Evolutionary conservation across 352 stramenopile genomes (phyloP), one percentile per base, ranked within the genome.

Genomic region (Poterioochromonas sp.): DNA sequence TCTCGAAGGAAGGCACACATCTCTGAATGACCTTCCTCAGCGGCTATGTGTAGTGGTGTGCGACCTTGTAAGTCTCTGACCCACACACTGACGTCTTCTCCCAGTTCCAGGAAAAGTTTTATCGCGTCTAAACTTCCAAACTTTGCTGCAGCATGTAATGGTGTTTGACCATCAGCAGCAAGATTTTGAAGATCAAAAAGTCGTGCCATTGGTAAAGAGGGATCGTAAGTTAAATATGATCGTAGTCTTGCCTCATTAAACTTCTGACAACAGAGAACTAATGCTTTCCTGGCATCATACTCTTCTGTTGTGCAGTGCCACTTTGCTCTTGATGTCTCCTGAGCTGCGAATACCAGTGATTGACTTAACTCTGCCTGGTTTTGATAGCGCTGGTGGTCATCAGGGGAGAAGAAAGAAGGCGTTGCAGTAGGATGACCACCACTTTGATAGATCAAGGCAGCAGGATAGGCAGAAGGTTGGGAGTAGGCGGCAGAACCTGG

Each of bases 21-120:
- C 3, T 5, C 5, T n/a, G 8, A 1, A 29, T 18, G 3, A 1
- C 44, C 44, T 22, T 76, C 22, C 43, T 41, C 32, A 34, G 71
- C 71, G 2, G 71, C 71, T 29, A 78, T 26, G 39, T 78, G 71
- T 11, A 78, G 47, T 2, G 71, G 47, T 29, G 47, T 65, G 8
- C 71, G 41, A 11, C 71, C 71, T 53, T 78, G 71, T 29, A 78
- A 40, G 32, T 78, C 71, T 51, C 71, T 34, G 0, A 44, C 18
- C 71, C 71, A 78, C 1, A 34, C 12, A 2, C 2, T 26, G 34
- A n/a, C n/a, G 51, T 53, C 47, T 15, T 63, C 2, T 37, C 71
- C 43, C 3, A 78, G 32, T 29, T 65, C 71, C 44, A 68, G n/a
- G 29, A 78, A 32, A 2, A 78, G 8, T 37, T 51, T n/a, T 26